Conservation (phyloP, 768 basidiomycete genomes). For the Galerina sulciceps region DNA sequence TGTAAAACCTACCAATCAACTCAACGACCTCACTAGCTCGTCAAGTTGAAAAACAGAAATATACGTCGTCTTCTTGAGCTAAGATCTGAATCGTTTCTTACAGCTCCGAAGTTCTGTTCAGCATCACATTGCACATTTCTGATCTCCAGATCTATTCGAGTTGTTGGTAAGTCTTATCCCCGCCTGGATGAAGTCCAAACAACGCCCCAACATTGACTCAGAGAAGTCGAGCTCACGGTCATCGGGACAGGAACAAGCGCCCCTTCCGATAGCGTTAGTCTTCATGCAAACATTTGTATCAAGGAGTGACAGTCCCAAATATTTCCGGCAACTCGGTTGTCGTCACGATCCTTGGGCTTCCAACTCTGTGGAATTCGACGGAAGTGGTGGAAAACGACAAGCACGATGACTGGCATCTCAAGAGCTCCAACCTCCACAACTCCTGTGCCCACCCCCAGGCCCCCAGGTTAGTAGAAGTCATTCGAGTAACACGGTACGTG, state of each 20-base stretch:
- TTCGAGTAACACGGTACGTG: constrained; percentile 13
- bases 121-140: constrained; percentile 49
- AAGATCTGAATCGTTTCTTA: constrained; percentile 2
- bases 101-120: constrained; percentile 18
- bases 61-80: constrained; percentile 27
- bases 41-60: constrained; percentile 57
- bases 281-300: constrained; percentile 39
- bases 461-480: constrained; percentile 22
- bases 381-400: constrained; percentile 20
- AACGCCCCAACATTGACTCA: constrained; percentile 14
- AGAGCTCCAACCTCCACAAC: constrained; percentile 3
- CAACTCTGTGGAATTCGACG: constrained; percentile 32
- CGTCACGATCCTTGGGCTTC: constrained; percentile 42
- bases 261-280: constrained; percentile 36
- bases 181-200: constrained; percentile 5
- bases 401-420: neutral
- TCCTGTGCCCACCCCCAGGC: constrained; percentile 17
- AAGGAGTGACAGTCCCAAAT: constrained; percentile 37
- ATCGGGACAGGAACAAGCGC: constrained; percentile 39
- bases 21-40: constrained; percentile 33
- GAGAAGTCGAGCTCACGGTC: constrained; percentile 40
- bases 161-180: constrained; percentile 44
- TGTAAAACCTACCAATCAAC: no score
- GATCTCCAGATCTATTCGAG: constrained; percentile 52
- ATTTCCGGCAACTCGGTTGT: constrained; percentile 37